Base-by-base conservation (phyloP, 73 alveolate species). In the Blepharisma stoltei region DNA sequence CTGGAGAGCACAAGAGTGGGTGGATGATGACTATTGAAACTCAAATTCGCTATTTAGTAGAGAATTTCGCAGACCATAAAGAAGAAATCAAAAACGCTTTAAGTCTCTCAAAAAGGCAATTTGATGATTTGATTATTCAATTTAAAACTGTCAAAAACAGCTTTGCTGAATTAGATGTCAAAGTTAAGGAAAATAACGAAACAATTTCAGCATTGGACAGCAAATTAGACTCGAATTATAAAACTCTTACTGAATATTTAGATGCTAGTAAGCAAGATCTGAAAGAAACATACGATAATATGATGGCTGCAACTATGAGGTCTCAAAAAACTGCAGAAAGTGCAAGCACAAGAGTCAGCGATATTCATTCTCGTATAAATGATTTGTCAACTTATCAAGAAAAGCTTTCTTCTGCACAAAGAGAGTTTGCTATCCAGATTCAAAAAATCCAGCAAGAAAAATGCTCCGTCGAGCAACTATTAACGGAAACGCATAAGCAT, bases 381-480 rank as follows among this genome's bases (percentile, higher is more conserved):
- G 37, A 14, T 60, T 60, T 25, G 2, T 38, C 14, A 60, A 60
- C 11, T 20, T 20, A 14, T 38, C 14, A 14, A 14, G 73, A 60
- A n/a, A 60, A 60, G 5, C 11, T 25, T 9, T 9, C 46, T 14
- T 11, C 14, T n/a, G 18, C 11, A 20, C 11, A 14, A 60, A 60
- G 46, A 8, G 73, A 60, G 5, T 9, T 60, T 9, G 14, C 45
- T 14, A 60, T 25, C 2, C n/a, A 60, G 18, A 11, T 60, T 1
- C 73, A 60, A 60, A 60, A 60, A 60, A 14, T 60, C 5, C 18
- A 14, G n/a, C 73, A 60, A 14, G 73, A 60, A 60, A 60, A 60
- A 60, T 8, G n/a, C 49, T 8, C 14, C 2, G 23, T 18, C 14
- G 73, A 60, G 38, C 73, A 60, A 1, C 38, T 60, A 2, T 20